Conservation (phyloP, 2,329 filamentous ascomycete species). For the Ampelomyces quisqualis region DNA sequence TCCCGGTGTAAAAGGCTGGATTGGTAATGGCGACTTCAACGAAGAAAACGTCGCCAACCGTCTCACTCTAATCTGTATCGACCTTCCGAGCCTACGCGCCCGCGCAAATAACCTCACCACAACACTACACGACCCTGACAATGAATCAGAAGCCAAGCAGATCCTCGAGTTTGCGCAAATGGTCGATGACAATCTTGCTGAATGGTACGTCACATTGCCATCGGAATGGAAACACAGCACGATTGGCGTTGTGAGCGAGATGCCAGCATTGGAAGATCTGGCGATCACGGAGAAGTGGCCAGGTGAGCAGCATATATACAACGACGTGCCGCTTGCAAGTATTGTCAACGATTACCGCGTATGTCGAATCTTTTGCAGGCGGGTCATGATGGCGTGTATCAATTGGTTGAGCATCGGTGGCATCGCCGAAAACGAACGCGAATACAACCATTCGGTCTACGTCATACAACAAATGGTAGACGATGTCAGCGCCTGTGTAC, state of each 20-base stretch:
- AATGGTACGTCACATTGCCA: constrained; percentile 43
- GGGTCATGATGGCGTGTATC: constrained; percentile 42
- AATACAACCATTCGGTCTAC: constrained; percentile 25
- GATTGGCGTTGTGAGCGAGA: constrained; percentile 30
- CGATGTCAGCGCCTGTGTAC: constrained; percentile 43
- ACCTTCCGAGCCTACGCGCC: constrained; percentile 41
- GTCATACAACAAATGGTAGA: constrained; percentile 44
- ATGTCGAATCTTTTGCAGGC: constrained; percentile 44
- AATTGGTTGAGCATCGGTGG: constrained; percentile 27
- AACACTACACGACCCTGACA: constrained; percentile 18
- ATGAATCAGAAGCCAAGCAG: constrained; percentile 32
- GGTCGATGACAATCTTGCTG: constrained; percentile 40
- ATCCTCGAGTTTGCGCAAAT: constrained; percentile 40
- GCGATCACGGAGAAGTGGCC: constrained; percentile 37
- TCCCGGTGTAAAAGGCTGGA: constrained; percentile 40
- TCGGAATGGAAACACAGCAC: constrained; percentile 38
- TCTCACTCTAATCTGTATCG: constrained; percentile 44
- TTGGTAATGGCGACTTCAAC: constrained; percentile 30
- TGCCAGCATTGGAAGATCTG: constrained; percentile 28
- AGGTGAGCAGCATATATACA: constrained; percentile 45
- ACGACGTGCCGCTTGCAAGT: constrained; percentile 43
- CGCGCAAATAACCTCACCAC: constrained; percentile 36
- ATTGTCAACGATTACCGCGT: constrained; percentile 47
- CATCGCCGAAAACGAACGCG: constrained; percentile 10
- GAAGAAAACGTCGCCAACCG: constrained; percentile 45